Percentiles rank a stretch among this genome's conserved stretches.
phyloP scores from a whole-genome alignment of 768 basidiomycete genomes.

The Leccinum imitatum region DNA sequence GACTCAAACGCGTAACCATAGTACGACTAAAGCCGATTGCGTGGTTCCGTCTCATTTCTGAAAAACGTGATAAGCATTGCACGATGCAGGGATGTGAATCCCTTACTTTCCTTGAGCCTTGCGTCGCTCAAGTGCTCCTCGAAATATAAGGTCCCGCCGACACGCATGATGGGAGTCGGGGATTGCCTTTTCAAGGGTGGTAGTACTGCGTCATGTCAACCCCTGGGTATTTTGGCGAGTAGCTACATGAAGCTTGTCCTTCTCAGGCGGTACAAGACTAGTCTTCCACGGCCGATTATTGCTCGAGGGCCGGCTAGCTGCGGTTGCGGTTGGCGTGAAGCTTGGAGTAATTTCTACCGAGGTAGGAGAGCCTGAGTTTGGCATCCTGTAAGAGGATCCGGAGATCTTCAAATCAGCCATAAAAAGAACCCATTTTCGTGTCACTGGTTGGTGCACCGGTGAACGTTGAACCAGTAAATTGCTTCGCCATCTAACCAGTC shows the following conservation, averaged over 20 bases:
- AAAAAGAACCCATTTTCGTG: constrained; percentile 40
- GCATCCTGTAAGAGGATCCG: constrained; percentile 50
- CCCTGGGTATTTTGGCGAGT: too few relatives aligned
- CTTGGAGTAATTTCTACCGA: constrained; percentile 9
- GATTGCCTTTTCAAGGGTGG: too few relatives aligned
- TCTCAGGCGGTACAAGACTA: neutral
- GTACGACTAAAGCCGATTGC: constrained; percentile 66
- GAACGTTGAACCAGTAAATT: neutral
- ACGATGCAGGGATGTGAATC: neutral
- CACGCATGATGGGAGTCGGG: constrained; percentile 45
- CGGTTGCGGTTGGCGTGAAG: constrained; percentile 32
- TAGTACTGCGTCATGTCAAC: too few relatives aligned
- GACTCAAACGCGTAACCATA: constrained; percentile 91
- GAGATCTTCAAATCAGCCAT: constrained; percentile 74
- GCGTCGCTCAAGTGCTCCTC: constrained; percentile 69
- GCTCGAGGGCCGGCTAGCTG: constrained; percentile 33
- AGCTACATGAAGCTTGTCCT: constrained; percentile 8
- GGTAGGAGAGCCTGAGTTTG: constrained; percentile 19
- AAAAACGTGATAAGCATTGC: constrained; percentile 1
- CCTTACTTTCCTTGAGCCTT: constrained; percentile 64
- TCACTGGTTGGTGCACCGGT: constrained; percentile 1
- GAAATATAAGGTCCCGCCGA: constrained; percentile 68
- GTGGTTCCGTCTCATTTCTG: constrained; percentile 67
- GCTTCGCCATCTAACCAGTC: too few relatives aligned
- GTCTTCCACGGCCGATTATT: constrained; percentile 33